Evolutionary conservation across 345 rosid species (phyloP).

Genomic region (Psidium guajava): DNA sequence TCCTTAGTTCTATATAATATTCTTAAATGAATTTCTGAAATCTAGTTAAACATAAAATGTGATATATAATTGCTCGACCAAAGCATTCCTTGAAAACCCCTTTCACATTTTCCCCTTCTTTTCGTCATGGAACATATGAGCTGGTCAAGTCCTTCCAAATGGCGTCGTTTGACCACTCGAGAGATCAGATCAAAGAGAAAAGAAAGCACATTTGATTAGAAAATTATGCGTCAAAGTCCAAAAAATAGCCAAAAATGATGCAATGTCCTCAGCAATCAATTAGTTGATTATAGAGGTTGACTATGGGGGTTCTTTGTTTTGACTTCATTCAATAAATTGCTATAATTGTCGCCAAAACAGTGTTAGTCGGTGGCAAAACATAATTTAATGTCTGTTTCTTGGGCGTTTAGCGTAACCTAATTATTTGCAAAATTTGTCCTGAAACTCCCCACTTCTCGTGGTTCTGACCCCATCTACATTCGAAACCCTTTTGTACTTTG

Average conservation of each 20-base stretch:
- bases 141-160: not conserved
- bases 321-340: not conserved
- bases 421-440: too few relatives aligned
- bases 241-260: not conserved
- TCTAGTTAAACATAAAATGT: not conserved
- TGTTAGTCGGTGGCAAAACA: not conserved
- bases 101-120: not conserved
- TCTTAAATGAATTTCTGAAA: not conserved
- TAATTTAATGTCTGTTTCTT: not conserved
- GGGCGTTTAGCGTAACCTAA: not conserved
- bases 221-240: not conserved
- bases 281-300: not conserved
- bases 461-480: not conserved
- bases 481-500: not conserved
- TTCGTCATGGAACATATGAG: not conserved
- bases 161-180: not conserved
- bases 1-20: not conserved
- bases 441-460: not conserved
- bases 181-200: not conserved
- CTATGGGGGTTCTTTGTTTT: not conserved
- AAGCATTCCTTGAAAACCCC: not conserved
- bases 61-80: not conserved
- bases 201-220: not conserved
- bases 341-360: not conserved
- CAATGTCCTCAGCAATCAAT: not conserved